These are phyloP conservation scores for Blastomyces silverae DNA, from an alignment of 2,329 filamentous ascomycete species.

Conservation along the genomic window DNA sequence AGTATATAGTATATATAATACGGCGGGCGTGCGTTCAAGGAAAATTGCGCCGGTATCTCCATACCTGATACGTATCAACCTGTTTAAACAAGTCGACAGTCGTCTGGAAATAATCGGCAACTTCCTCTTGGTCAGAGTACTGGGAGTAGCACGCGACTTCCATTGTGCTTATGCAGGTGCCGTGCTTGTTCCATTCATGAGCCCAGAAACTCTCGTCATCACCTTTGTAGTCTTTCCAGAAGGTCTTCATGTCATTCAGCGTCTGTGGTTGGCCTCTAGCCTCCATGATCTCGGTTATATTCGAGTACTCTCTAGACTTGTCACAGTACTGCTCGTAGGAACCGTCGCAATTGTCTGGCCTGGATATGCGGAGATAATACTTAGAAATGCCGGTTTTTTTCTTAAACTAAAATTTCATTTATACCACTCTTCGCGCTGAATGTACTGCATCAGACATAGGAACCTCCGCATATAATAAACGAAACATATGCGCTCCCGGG, in stretches of 20 bases:
- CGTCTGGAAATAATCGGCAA: conserved; percentile 52
- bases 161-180: conserved; percentile 65
- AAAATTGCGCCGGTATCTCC: conserved; percentile 10
- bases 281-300: conserved; percentile 52
- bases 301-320: conserved; percentile 47
- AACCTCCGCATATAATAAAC: not conserved
- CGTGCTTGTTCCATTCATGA: conserved; percentile 66
- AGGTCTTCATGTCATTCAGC: conserved; percentile 53
- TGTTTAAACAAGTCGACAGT: conserved; percentile 51
- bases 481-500: not conserved
- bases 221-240: conserved; percentile 54
- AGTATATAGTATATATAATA: not conserved
- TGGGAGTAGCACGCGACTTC: conserved; percentile 57
- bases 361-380: conserved; percentile 19
- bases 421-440: too few relatives aligned
- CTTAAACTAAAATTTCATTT: not conserved
- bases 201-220: conserved; percentile 57
- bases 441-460: not conserved
- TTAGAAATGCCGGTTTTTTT: not conserved
- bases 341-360: conserved; percentile 52
- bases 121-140: conserved; percentile 50
- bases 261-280: conserved; percentile 46
- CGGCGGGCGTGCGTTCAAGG: too few relatives aligned
- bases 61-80: conserved; percentile 49
- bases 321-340: conserved; percentile 53